Base-by-base conservation (phyloP, 1,284 basidiomycete genomes). In the Papiliotrema laurentii region DNA sequence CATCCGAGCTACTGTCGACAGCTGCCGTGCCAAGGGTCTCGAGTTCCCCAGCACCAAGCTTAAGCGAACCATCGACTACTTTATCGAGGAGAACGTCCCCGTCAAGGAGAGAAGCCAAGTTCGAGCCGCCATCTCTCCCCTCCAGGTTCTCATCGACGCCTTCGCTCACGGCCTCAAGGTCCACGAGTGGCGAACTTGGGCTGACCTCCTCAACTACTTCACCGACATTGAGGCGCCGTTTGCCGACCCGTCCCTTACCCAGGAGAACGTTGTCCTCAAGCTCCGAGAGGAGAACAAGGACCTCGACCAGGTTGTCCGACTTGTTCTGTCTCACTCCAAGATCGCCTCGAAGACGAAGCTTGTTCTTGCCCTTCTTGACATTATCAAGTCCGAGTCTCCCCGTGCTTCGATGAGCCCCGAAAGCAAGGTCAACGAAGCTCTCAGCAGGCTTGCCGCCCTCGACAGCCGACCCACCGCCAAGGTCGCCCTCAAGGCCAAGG, bases 291-390 rank as follows among this genome's bases (percentile, higher is more conserved):
- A 92, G 65, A 76, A 93, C 78, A 93, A 96, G 75, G 89, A 94
- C 61, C 83, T 97, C 30, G 91, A 96, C 74, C 84, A 86, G 63
- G 94, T 93, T 26, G 86, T 87, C 43, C 81, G 80, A 45, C 79
- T 94, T 34, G 90, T 97, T 24, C 80, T 97, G 47, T 96, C 94
- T 59, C 96, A 98, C 76, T 88, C 89, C 76, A 96, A 93, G 76
- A 89, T 90, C 18, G 86, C 87, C 61, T 85, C 87, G 75, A 98
- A 98, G 79, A 85, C 85, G 60, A 90, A 88, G 63, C 81, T 98
- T 40, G 80, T 97, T 47, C 80, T 93, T 47, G 80, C 83, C 14
- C 77, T 98, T 37, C 79, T 98, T 39, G 92, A 97, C 61, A 82
- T 92, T 59, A 81, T 96, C 75, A 94, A 94, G 77, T 78, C 79